Evolutionary conservation across 2,329 filamentous ascomycete genomes (phyloP), one percentile per base, ranked within the genome.

Genomic region (Ceratocystis cubensis): DNA sequence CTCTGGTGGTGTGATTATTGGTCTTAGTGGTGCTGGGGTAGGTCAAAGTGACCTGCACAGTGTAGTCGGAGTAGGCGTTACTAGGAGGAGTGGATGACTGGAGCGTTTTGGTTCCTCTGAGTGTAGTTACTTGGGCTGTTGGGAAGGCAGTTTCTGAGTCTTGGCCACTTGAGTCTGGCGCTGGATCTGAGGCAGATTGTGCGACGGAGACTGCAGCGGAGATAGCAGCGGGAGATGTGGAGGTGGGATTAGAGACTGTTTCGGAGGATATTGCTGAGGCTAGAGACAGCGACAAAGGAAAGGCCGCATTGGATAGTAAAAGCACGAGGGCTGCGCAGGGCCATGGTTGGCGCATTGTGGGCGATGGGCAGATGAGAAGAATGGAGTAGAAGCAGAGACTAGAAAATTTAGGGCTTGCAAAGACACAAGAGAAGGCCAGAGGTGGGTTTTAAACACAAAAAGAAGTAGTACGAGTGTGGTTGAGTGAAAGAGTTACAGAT

Each of bases 31-130:
- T 66, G 28, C 64, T 41, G 25, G 65, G 48, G 53, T 64, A 67
- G 5, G 66, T 67, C 25, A 72, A 30, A 75, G 80, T 80, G 69
- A 77, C 74, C 61, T 77, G 77, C 30, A 77, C 76, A 22, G 74
- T 73, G 67, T 75, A 77, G 10, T 78, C 77, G 56, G 76, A 73
- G 71, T 82, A 81, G n/a, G 76, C 72, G 10, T 75, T 76, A 1
- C 78, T 77, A 10, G 80, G 76, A 62, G 76, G 76, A n/a, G 72
- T 72, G 1, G 71, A 73, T 64, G 76, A 72, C 30, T 75, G 73
- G n/a, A 76, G 75, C 33, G 76, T 77, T 59, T 75, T 73, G 37
- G 75, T 76, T 64, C 75, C 76, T 46, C 71, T 72, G 65, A 74
- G 71, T 65, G 77, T 78, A 25, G 74, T 75, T 37, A 78, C 72